A percentile compares a stretch with the other conserved stretches of the same genome.
These are phyloP conservation scores for Pseudogymnoascus sp. DNA, from an alignment of 2,329 filamentous ascomycete genomes.

Conservation along the genomic window DNA sequence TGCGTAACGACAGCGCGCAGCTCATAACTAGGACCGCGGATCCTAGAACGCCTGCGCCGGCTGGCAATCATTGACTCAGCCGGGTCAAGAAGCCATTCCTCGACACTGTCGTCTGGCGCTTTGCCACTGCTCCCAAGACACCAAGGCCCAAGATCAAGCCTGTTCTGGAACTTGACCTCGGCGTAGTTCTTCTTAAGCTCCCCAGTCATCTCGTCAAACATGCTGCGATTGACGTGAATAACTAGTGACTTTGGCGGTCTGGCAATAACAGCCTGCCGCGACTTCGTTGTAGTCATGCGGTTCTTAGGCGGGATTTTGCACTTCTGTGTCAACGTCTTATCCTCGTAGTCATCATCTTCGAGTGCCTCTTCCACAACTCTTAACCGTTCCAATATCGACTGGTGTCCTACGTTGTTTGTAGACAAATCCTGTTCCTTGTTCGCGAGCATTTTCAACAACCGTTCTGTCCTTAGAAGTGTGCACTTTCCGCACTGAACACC, in stretches of 20 bases:
- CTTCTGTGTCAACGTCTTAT: conserved; percentile 51
- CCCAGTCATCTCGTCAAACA: conserved; percentile 79
- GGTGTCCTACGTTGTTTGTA: conserved; percentile 16
- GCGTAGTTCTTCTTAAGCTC: conserved; percentile 76
- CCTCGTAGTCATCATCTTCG: conserved; percentile 71
- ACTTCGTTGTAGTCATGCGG: conserved; percentile 72
- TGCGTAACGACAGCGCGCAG: conserved; percentile 81
- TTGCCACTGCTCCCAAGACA: conserved; percentile 54
- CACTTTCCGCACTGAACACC: conserved; percentile 90
- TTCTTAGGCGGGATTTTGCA: conserved; percentile 60
- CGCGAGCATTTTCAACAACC: conserved; percentile 40
- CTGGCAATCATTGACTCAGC: conserved; percentile 64
- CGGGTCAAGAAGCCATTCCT: conserved; percentile 64
- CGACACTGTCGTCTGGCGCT: conserved; percentile 28
- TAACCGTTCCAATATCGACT: conserved; percentile 44
- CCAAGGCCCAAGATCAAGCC: conserved; percentile 74
- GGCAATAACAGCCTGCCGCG: conserved; percentile 78
- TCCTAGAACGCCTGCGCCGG: conserved; percentile 38
- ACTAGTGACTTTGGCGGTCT: conserved; percentile 71
- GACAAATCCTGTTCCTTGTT: conserved; percentile 18
- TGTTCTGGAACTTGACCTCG: conserved; percentile 64
- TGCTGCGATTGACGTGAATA: conserved; percentile 83
- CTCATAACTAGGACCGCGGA: conserved; percentile 58
- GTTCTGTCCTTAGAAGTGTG: conserved; percentile 57
- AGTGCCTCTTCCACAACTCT: conserved; percentile 60